Conservation (phyloP, 2,329 filamentous ascomycete species). For the Venturia effusa region DNA sequence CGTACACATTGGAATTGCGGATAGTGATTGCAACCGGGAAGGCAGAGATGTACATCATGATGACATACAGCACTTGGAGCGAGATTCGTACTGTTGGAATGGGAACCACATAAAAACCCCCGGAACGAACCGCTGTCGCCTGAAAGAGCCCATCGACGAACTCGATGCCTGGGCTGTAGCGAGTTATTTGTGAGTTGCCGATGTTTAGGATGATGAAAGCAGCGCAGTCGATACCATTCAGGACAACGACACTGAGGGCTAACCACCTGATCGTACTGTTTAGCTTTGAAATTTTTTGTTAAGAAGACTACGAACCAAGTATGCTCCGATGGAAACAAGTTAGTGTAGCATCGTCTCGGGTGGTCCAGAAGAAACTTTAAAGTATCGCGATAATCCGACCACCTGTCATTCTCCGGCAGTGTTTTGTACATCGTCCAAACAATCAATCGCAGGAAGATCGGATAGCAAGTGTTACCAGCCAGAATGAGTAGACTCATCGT, state of each 20-base stretch:
- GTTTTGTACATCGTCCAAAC: constrained; percentile 46
- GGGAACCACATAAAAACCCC: constrained; percentile 40
- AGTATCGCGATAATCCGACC: constrained; percentile 31
- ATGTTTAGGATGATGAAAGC: constrained; percentile 45
- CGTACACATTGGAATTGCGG: constrained; percentile 46
- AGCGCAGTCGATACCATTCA: constrained; percentile 45
- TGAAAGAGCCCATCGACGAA: constrained; percentile 50
- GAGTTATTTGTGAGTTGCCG: constrained; percentile 39
- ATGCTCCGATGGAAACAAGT: constrained; percentile 48
- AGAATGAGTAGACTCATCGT: constrained; percentile 39
- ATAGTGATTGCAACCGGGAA: constrained; percentile 53
- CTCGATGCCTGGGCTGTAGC: constrained; percentile 34
- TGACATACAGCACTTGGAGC: constrained; percentile 47
- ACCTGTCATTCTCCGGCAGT: constrained; percentile 26
- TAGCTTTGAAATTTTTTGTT: neutral
- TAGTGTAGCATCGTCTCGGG: constrained; percentile 51
- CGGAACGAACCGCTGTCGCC: constrained; percentile 39
- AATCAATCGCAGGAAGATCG: constrained; percentile 45
- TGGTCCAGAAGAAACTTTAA: constrained; percentile 51
- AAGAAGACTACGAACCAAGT: constrained; percentile 34
- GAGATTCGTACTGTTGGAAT: constrained; percentile 41
- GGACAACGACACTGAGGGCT: constrained; percentile 36
- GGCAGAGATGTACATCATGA: constrained; percentile 57
- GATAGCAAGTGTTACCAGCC: constrained; percentile 46
- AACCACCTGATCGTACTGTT: constrained; percentile 30